These are phyloP conservation scores for Sporothrix phasma DNA, from an alignment of 2,329 filamentous ascomycete species.

Conservation along the genomic window DNA sequence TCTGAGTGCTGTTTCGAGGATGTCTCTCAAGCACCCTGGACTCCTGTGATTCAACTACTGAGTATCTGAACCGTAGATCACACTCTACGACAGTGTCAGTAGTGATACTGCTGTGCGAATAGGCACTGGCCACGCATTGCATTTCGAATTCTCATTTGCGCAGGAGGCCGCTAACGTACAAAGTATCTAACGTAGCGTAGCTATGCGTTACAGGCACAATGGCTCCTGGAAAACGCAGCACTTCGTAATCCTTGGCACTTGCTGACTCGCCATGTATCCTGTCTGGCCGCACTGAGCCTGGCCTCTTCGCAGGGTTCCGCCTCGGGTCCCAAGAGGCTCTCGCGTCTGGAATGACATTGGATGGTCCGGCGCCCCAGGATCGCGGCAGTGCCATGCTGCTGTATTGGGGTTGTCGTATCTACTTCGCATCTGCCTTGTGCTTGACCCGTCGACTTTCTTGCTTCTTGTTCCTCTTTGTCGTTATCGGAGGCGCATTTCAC, in stretches of 20 bases:
- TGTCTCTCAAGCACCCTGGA: no score
- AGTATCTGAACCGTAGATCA: no score
- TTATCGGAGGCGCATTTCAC: neutral
- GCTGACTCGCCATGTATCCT: slow-evolving; percentile 1
- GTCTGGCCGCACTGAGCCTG: neutral
- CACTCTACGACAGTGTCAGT: no score
- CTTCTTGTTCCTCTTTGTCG: neutral
- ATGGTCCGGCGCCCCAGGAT: slow-evolving; percentile 1
- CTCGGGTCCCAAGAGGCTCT: neutral
- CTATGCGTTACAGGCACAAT: neutral
- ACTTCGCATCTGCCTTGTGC: neutral
- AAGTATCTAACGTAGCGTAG: neutral
- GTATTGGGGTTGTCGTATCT: neutral
- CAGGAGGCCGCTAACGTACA: neutral
- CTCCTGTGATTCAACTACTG: no score
- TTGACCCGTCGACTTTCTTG: neutral
- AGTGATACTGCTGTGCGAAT: no score
- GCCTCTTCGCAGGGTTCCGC: neutral
- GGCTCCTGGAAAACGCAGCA: neutral
- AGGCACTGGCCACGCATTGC: no score
- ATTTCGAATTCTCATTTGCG: neutral
- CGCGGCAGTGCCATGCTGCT: neutral
- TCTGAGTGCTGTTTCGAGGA: no score
- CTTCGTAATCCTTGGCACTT: no score
- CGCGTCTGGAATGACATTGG: neutral